Evolutionary conservation across 768 basidiomycete species (phyloP).

Genomic region (Chalciporus pseudorubinellus): DNA sequence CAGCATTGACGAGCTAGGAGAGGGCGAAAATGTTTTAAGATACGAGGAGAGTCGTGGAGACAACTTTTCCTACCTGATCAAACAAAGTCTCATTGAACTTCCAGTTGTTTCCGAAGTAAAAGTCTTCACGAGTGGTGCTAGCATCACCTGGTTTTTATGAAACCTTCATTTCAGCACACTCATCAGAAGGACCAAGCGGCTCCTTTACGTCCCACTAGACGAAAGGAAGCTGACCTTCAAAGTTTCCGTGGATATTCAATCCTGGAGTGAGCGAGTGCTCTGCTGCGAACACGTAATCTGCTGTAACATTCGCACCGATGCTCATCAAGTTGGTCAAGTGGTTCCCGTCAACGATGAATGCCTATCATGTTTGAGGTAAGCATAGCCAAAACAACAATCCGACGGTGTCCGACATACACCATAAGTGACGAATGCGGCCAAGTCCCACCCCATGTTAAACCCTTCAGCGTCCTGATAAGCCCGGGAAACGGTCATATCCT

Average conservation of each 20-base stretch:
- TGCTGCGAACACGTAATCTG: too few species aligned
- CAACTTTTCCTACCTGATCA: slow-evolving; percentile 14
- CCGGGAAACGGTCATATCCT: too few species aligned
- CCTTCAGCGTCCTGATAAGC: slow-evolving; percentile 9
- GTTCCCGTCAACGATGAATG: slow-evolving; percentile 28
- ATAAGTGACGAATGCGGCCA: slow-evolving; percentile 23
- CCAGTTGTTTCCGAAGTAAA: slow-evolving; percentile 27
- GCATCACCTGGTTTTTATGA: slow-evolving; percentile 15
- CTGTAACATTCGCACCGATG: slow-evolving; percentile 24
- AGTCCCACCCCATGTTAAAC: slow-evolving; percentile 24
- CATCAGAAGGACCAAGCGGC: neutral
- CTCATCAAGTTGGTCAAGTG: slow-evolving; percentile 29
- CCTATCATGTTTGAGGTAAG: slow-evolving; percentile 11
- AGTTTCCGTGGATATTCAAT: slow-evolving; percentile 22
- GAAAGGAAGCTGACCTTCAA: slow-evolving; percentile 18
- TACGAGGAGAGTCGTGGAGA: neutral
- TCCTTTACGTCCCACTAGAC: too few species aligned
- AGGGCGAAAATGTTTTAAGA: neutral
- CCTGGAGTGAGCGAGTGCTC: slow-evolving; percentile 14
- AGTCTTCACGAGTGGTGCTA: slow-evolving; percentile 25
- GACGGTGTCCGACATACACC: slow-evolving; percentile 12
- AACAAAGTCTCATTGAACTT: slow-evolving; percentile 28
- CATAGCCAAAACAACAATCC: too few species aligned
- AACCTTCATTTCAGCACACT: neutral
- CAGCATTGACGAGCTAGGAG: slow-evolving; percentile 14